Evolutionary conservation across 768 basidiomycete genomes (phyloP).

Genomic region (Leucocoprinus sp.): DNA sequence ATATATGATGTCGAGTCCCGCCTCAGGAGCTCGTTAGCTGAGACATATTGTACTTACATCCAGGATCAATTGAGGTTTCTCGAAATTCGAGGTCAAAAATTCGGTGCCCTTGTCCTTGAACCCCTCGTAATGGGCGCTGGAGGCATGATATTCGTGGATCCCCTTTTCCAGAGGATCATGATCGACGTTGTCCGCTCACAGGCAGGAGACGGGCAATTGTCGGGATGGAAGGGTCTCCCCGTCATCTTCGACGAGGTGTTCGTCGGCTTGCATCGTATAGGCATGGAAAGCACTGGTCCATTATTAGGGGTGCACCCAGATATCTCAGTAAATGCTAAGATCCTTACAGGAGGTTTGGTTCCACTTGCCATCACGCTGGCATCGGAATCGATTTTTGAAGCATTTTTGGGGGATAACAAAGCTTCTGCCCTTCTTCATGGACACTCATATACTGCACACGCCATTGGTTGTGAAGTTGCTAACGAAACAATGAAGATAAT

Average conservation of each 20-base stretch:
- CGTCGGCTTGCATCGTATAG: slow-evolving; percentile 84
- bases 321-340: slow-evolving; percentile 87
- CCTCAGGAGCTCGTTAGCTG: slow-evolving; percentile 51
- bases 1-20: slow-evolving; percentile 68
- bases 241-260: slow-evolving; percentile 97
- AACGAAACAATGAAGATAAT: slow-evolving; percentile 67
- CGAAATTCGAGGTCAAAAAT: slow-evolving; percentile 27
- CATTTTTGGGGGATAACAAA: slow-evolving; percentile 71
- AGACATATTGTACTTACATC: slow-evolving; percentile 55
- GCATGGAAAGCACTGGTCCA: slow-evolving; percentile 53
- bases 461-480: slow-evolving; percentile 89
- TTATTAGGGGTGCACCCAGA: slow-evolving; percentile 74
- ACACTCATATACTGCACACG: slow-evolving; percentile 93
- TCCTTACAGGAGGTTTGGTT: slow-evolving; percentile 86
- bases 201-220: slow-evolving; percentile 20
- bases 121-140: slow-evolving; percentile 93
- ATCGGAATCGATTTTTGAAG: slow-evolving; percentile 66
- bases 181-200: slow-evolving; percentile 68
- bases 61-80: slow-evolving; percentile 40
- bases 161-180: slow-evolving; percentile 86
- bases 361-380: slow-evolving; percentile 85
- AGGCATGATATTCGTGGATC: slow-evolving; percentile 96
- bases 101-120: slow-evolving; percentile 82
- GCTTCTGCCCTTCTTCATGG: slow-evolving; percentile 87
- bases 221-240: slow-evolving; percentile 63